Base-by-base conservation (phyloP, 2,329 filamentous ascomycete species). In the Colletotrichum brevisporum region DNA sequence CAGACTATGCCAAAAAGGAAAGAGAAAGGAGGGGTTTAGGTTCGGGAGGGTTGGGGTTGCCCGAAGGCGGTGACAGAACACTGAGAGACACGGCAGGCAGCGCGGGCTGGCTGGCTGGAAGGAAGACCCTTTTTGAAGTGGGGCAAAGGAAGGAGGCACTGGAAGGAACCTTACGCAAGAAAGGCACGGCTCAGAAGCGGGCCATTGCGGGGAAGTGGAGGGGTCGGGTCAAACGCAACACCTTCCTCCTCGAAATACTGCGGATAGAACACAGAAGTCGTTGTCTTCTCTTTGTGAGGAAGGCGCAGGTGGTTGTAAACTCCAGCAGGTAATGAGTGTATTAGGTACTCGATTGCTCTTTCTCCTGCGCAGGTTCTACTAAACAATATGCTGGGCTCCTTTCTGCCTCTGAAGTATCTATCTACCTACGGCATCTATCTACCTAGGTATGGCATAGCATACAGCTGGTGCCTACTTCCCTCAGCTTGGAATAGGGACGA, bases 161-260 rank as follows among this genome's bases (percentile, higher is more conserved):
- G 21, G 39, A 6, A 21, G 48, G 5, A 16, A 21, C 21, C 21
- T 24, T 24, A 24, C 18, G 41, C n/a, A 43, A 16, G 10, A 10
- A 31, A 8, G 27, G 61, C 65, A 68, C 65, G 61, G 66, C 43
- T 68, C 66, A 68, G 15, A 6, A 2, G n/a, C 31, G 18, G 61
- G 50, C n/a, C 61, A 51, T 45, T 65, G 61, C 66, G 27, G 65
- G 41, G 54, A 54, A 55, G 21, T 54, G 47, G 54, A 43, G 52
- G 16, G 50, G 31, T 36, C 10, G 31, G 8, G n/a, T n/a, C n/a
- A n/a, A n/a, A 36, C 31, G 31, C 31, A 36, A 36, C 31, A 36
- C 31, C 31, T 36, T 36, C 31, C 31, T 10, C 10, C 31, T 36
- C 31, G 31, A 36, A 36, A 36, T 36, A 10, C 31, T 10, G 8